These are phyloP conservation scores for Fusarium austroafricanum DNA, from an alignment of 2,329 filamentous ascomycete species.

Conservation along the genomic window DNA sequence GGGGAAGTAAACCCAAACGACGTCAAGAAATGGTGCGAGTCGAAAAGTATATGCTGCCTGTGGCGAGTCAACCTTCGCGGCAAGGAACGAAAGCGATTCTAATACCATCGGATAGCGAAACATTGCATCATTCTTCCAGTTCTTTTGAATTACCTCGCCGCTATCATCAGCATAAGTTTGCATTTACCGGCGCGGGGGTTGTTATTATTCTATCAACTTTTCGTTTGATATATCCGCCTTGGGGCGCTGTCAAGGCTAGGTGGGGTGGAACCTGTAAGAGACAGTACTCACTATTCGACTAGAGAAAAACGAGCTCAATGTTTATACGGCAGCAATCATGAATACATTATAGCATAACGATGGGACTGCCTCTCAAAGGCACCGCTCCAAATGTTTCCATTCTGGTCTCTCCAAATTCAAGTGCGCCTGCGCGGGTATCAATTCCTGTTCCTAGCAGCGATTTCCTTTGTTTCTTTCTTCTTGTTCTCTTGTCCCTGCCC, in stretches of 20 bases:
- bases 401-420: constrained; percentile 17
- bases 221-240: not conserved
- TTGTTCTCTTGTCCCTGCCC: constrained; percentile 13
- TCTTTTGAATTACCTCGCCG: constrained; percentile 3
- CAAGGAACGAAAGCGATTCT: constrained; percentile 64
- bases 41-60: constrained; percentile 85
- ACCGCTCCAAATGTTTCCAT: constrained; percentile 10
- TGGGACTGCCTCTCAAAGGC: not conserved
- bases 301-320: constrained; percentile 16
- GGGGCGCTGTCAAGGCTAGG: not conserved
- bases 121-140: constrained; percentile 28
- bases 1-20: constrained; percentile 71
- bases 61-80: constrained; percentile 70
- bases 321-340: constrained; percentile 23
- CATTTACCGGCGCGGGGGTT: not conserved
- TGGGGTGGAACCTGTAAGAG: not conserved
- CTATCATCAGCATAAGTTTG: constrained; percentile 3
- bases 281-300: constrained; percentile 7
- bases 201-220: not conserved
- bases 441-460: not conserved
- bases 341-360: constrained; percentile 20
- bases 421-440: constrained; percentile 41
- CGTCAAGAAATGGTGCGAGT: constrained; percentile 92
- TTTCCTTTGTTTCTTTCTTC: not conserved
- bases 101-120: constrained; percentile 29